Evolutionary conservation across 225 moss, liverwort and hornwort genomes (phyloP).

Genomic region (Rhytidiadelphus loreus): DNA sequence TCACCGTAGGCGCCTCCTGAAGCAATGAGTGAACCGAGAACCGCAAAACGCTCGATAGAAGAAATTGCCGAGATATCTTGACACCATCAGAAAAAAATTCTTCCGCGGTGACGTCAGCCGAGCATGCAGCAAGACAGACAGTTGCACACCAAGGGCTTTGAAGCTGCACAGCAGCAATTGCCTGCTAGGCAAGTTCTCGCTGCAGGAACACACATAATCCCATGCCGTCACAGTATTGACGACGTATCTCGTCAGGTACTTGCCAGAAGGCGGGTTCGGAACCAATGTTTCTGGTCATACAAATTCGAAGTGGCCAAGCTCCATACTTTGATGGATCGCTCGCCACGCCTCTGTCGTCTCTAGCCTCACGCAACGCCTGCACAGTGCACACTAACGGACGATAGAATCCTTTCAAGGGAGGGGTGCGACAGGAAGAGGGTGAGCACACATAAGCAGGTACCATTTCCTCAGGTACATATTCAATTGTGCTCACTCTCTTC

Average conservation of each 20-base stretch:
- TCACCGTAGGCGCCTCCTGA: background rate
- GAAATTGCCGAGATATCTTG: slow-evolving; percentile 3
- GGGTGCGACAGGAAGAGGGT: slow-evolving; percentile 45
- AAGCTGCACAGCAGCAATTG: background rate
- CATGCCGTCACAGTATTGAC: background rate
- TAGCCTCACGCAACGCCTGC: background rate
- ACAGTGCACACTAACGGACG: background rate
- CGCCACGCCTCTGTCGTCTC: background rate
- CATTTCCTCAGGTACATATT: slow-evolving; percentile 11
- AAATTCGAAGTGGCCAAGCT: background rate
- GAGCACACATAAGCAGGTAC: slow-evolving; percentile 41
- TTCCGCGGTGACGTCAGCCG: slow-evolving; percentile 5
- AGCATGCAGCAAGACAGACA: slow-evolving; percentile 5
- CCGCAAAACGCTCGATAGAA: background rate
- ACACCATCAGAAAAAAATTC: background rate
- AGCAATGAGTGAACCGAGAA: background rate
- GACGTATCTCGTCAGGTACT: background rate
- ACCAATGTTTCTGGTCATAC: background rate
- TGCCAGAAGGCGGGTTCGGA: background rate
- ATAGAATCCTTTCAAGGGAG: background rate
- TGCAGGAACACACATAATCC: background rate
- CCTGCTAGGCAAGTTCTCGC: background rate
- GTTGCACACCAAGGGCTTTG: background rate
- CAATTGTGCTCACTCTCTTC: slow-evolving; percentile 59
- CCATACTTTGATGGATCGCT: background rate